Conservation (phyloP, 352 stramenopile genomes). For the Globisporangium parvum region DNA sequence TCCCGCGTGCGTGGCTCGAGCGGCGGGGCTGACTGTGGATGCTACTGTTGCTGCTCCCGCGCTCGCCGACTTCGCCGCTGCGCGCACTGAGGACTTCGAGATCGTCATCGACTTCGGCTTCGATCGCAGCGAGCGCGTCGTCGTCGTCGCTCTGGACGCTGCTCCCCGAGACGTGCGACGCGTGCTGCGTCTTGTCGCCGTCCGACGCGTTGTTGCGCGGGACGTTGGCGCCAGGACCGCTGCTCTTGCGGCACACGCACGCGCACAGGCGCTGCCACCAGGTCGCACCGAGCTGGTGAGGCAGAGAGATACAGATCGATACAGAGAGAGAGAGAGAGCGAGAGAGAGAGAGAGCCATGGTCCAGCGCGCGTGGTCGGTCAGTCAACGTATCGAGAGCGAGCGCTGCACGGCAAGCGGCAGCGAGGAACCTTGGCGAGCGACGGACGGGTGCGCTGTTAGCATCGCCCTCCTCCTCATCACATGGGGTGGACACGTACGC, state of each 20-base stretch:
- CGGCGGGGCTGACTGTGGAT: slow-evolving; percentile 7
- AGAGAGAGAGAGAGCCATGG: too few relatives aligned
- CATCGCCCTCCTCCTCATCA: slow-evolving; percentile 16
- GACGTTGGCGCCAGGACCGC: slow-evolving; percentile 3
- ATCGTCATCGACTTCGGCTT: slow-evolving; percentile 75
- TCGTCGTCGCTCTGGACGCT: slow-evolving; percentile 64
- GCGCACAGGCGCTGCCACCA: slow-evolving; percentile 32
- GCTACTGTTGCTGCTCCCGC: slow-evolving; percentile 14
- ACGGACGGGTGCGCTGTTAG: neutral
- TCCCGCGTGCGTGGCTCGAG: slow-evolving; percentile 19
- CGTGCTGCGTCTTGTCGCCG: slow-evolving; percentile 44
- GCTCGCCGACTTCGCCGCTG: slow-evolving; percentile 49
- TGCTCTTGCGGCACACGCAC: slow-evolving; percentile 29
- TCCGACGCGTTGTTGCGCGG: slow-evolving; percentile 1
- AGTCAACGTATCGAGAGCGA: neutral
- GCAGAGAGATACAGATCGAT: slow-evolving; percentile 13
- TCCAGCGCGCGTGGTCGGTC: neutral
- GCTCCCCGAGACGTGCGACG: slow-evolving; percentile 42
- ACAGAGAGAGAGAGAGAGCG: slow-evolving; percentile 9
- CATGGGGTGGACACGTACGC: slow-evolving; percentile 68
- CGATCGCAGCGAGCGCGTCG: slow-evolving; percentile 60
- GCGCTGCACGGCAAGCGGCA: too few relatives aligned
- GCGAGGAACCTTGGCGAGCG: slow-evolving; percentile 12
- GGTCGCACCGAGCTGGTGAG: slow-evolving; percentile 7
- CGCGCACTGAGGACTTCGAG: slow-evolving; percentile 71